These are phyloP conservation scores for Sporothrix luriei DNA, from an alignment of 2,329 filamentous ascomycete genomes.

Conservation along the genomic window DNA sequence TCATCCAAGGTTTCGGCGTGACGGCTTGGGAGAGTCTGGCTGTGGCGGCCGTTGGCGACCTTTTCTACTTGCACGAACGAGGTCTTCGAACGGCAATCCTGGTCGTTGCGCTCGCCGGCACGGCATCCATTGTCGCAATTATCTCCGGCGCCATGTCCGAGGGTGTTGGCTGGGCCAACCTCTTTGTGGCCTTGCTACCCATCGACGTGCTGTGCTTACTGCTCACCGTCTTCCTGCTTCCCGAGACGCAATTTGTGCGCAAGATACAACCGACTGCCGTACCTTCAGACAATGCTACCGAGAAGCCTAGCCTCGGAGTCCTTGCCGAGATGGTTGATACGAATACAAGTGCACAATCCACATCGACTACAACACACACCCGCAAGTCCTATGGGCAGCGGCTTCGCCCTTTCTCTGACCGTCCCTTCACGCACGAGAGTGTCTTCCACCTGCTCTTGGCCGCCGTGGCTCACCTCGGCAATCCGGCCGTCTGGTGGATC, in stretches of 20 bases:
- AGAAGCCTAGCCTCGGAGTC: not conserved
- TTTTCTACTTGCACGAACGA: slow-evolving; percentile 43
- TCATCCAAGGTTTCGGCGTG: slow-evolving; percentile 42
- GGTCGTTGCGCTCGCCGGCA: slow-evolving; percentile 41
- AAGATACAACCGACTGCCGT: not conserved
- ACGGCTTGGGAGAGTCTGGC: slow-evolving; percentile 44
- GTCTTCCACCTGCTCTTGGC: slow-evolving; percentile 34
- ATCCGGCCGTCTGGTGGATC: slow-evolving; percentile 38
- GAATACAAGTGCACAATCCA: not conserved
- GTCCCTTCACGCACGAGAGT: slow-evolving; percentile 32
- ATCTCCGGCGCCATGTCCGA: slow-evolving; percentile 40
- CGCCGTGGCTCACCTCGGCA: slow-evolving; percentile 35
- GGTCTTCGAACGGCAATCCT: slow-evolving; percentile 41
- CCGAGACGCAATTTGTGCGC: slow-evolving; percentile 39
- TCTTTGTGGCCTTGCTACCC: slow-evolving; percentile 41
- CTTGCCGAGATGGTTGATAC: not conserved
- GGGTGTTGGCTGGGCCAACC: slow-evolving; percentile 39
- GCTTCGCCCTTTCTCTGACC: not conserved
- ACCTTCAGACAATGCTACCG: not conserved
- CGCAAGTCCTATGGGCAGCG: not conserved
- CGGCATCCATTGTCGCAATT: slow-evolving; percentile 41
- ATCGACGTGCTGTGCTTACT: slow-evolving; percentile 39
- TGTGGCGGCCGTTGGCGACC: slow-evolving; percentile 42
- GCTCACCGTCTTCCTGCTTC: slow-evolving; percentile 39
- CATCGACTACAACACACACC: no score